Percentiles rank a stretch among this genome's conserved stretches.
Evolutionary conservation across 1,284 basidiomycete species (phyloP).

Genomic region (Porogramme epimiltina): DNA sequence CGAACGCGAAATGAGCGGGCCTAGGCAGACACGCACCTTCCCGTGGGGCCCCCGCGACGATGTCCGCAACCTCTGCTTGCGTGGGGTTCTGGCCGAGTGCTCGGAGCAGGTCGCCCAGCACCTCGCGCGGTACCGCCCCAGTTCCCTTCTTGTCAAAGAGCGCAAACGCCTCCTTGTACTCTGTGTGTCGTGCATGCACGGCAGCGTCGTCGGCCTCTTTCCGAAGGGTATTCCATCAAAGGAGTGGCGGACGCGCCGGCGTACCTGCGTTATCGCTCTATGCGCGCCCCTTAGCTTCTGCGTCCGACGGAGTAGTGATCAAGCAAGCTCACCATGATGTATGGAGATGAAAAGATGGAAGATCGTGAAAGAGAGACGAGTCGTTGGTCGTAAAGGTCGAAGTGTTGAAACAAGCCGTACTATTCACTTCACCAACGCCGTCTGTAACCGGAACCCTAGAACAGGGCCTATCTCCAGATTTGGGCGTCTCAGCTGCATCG

Average conservation of each 20-base stretch:
- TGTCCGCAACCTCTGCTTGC: conserved; percentile 90
- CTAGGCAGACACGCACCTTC: conserved; percentile 76
- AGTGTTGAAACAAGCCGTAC: background rate
- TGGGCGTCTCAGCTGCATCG: too few species aligned
- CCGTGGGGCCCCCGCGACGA: conserved; percentile 72
- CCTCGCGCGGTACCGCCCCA: conserved; percentile 85
- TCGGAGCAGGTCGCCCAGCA: conserved; percentile 92
- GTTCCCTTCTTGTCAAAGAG: conserved; percentile 97
- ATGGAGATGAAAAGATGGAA: background rate
- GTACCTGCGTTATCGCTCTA: conserved; percentile 70
- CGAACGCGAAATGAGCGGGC: background rate
- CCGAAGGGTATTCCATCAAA: background rate
- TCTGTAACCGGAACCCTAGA: conserved; percentile 1
- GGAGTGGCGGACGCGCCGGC: conserved; percentile 1
- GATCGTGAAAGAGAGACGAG: background rate
- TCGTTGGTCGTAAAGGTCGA: conserved; percentile 1
- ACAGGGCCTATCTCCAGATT: too few species aligned
- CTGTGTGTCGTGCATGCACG: conserved; percentile 38
- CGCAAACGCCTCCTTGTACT: conserved; percentile 96
- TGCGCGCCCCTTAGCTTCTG: conserved; percentile 4
- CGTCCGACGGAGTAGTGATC: background rate
- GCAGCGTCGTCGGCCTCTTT: background rate
- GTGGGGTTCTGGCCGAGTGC: conserved; percentile 98
- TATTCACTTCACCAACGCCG: background rate
- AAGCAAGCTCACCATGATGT: conserved; percentile 14